Evolutionary conservation across 2,329 filamentous ascomycete species (phyloP).

Genomic region (Nothomitra cinnamomea): DNA sequence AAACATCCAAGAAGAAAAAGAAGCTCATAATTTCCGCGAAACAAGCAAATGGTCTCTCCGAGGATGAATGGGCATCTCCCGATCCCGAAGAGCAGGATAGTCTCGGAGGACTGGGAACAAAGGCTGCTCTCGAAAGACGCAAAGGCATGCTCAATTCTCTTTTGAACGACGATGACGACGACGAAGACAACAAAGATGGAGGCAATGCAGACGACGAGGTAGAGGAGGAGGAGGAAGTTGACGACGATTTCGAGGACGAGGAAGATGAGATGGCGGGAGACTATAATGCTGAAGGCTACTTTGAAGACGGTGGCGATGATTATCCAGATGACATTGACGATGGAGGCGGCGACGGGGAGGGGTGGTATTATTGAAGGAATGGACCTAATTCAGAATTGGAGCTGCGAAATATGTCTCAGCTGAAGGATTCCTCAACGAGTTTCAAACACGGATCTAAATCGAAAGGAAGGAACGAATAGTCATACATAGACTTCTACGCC

Average conservation of each 20-base stretch:
- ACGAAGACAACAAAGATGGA: conserved; percentile 22
- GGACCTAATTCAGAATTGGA: not conserved
- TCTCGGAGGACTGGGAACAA: not conserved
- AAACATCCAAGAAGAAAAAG: conserved; percentile 12
- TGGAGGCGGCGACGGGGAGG: conserved; percentile 31
- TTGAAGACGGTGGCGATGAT: conserved; percentile 39
- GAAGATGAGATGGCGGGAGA: conserved; percentile 42
- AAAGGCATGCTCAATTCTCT: conserved; percentile 3
- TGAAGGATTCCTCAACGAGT: too few species aligned
- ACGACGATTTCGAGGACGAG: conserved; percentile 42
- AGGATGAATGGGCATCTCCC: conserved; percentile 10
- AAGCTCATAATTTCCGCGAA: conserved; percentile 10
- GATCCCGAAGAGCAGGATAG: conserved; percentile 14
- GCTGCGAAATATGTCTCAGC: not conserved
- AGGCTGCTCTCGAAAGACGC: not conserved
- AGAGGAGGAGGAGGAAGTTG: conserved; percentile 33
- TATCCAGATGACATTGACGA: conserved; percentile 35
- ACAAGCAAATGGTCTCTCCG: not conserved
- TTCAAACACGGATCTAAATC: not conserved
- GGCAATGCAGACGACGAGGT: conserved; percentile 25
- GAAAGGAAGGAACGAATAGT: not conserved
- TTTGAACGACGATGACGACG: conserved; percentile 22
- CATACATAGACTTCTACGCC: not conserved
- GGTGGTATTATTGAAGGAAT: not conserved
- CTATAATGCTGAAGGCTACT: conserved; percentile 49